A percentile compares a stretch with the other conserved stretches of the same genome.
These are phyloP conservation scores for Trichoderma sp. DNA, from an alignment of 2,329 filamentous ascomycete species.

Conservation along the genomic window DNA sequence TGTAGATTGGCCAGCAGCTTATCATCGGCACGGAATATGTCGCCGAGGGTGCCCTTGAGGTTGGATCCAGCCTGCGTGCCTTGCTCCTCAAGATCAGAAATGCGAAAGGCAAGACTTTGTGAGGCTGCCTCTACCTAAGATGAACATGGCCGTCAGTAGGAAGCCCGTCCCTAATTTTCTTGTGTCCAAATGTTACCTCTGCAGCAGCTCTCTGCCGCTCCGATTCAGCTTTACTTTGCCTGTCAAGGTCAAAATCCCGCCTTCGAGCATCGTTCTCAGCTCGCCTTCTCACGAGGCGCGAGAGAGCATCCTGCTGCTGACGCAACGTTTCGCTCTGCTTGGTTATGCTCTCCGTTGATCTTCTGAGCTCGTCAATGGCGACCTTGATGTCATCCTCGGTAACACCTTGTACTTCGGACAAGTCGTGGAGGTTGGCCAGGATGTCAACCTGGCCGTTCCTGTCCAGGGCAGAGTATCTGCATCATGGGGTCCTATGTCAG, in stretches of 20 bases:
- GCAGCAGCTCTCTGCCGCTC: slow-evolving; percentile 46
- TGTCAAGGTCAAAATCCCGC: slow-evolving; percentile 34
- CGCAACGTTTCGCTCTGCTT: slow-evolving; percentile 64
- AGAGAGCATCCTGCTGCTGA: slow-evolving; percentile 63
- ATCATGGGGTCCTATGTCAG: not conserved
- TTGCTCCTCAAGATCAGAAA: slow-evolving; percentile 55
- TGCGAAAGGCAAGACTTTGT: slow-evolving; percentile 48
- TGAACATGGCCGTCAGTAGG: not conserved
- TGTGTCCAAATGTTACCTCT: slow-evolving; percentile 40
- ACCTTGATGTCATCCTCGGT: slow-evolving; percentile 60
- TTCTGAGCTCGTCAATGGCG: slow-evolving; percentile 64
- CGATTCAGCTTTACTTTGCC: slow-evolving; percentile 38
- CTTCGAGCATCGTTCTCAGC: slow-evolving; percentile 36
- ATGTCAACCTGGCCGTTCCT: slow-evolving; percentile 51
- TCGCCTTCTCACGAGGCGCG: slow-evolving; percentile 49
- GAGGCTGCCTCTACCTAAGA: slow-evolving; percentile 51
- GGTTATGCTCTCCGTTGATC: slow-evolving; percentile 64
- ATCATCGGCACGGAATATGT: slow-evolving; percentile 62
- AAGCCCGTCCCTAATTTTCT: not conserved
- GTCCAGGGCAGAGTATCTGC: slow-evolving; percentile 54
- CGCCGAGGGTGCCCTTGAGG: slow-evolving; percentile 52
- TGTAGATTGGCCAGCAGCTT: slow-evolving; percentile 65
- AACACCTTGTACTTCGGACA: slow-evolving; percentile 53
- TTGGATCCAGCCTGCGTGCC: slow-evolving; percentile 46
- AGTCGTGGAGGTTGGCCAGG: slow-evolving; percentile 48